phyloP scores from a whole-genome alignment of 1,139 yeast species.

The Pichia sp. region DNA sequence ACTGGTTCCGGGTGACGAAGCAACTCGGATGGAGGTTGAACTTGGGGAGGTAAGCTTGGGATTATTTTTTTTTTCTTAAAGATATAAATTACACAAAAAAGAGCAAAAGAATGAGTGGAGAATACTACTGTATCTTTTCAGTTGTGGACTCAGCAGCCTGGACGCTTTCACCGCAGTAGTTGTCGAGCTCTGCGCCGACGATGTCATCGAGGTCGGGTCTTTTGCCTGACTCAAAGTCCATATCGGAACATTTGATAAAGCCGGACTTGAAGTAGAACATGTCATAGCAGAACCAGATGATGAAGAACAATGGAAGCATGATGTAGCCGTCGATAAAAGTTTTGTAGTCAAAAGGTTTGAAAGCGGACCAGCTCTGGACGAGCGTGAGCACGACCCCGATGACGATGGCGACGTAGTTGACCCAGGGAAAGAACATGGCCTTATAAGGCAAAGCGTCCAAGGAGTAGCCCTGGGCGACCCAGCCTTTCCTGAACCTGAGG shows the following conservation, averaged over 20 bases:
- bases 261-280: conserved; percentile 30
- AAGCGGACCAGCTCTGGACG: conserved; percentile 66
- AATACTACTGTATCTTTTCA: conserved; percentile 4
- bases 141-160: conserved; percentile 2
- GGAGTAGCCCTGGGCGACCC: conserved; percentile 44
- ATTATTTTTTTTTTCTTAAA: neutral
- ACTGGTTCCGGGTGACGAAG: conserved; percentile 27
- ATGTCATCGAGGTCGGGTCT: conserved; percentile 31
- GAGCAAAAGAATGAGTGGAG: neutral
- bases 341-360: conserved; percentile 57
- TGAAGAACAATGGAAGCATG: conserved; percentile 52
- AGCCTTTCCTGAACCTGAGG: conserved; percentile 48
- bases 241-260: conserved; percentile 35
- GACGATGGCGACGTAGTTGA: conserved; percentile 47
- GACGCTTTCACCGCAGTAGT: conserved; percentile 4
- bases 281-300: conserved; percentile 41
- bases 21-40: conserved; percentile 28
- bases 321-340: conserved; percentile 64
- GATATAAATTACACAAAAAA: neutral
- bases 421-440: conserved; percentile 50
- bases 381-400: conserved; percentile 52
- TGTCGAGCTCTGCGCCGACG: conserved; percentile 21
- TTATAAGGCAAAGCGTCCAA: conserved; percentile 49
- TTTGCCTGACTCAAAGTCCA: conserved; percentile 50
- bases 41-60: conserved; percentile 20